Percentiles rank a stretch among this genome's conserved stretches.
Evolutionary conservation across 2,329 filamentous ascomycete species (phyloP).

Genomic region (Exophiala xenobiotica): DNA sequence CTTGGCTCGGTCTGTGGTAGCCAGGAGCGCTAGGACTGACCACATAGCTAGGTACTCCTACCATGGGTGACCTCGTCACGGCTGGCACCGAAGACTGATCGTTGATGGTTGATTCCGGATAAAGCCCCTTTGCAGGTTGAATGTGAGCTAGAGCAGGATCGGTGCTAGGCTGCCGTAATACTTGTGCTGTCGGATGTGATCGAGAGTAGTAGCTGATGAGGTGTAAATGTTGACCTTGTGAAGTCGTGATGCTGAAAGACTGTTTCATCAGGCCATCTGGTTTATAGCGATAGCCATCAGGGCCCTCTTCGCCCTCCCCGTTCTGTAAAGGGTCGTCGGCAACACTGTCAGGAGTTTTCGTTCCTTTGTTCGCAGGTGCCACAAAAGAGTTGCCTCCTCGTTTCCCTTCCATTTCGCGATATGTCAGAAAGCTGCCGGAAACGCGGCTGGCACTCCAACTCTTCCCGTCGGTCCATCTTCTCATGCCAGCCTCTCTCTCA

Average conservation of each 20-base stretch:
- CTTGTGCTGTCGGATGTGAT: constrained; percentile 68
- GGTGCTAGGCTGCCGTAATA: constrained; percentile 75
- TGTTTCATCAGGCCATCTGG: constrained; percentile 98
- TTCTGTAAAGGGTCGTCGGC: constrained; percentile 77
- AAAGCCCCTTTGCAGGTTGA: constrained; percentile 87
- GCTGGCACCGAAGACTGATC: constrained; percentile 78
- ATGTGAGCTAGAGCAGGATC: constrained; percentile 81
- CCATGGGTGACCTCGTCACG: constrained; percentile 72
- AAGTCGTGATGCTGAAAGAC: constrained; percentile 97
- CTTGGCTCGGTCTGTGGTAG: constrained; percentile 48
- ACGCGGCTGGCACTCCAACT: constrained; percentile 98
- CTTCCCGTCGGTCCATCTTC: constrained; percentile 97
- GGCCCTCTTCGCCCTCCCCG: constrained; percentile 65
- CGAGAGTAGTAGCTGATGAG: constrained; percentile 96
- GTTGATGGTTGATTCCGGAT: constrained; percentile 91
- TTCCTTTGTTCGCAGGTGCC: constrained; percentile 54
- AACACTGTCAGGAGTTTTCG: constrained; percentile 80
- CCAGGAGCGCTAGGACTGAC: constrained; percentile 54
- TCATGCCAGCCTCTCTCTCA: constrained; percentile 96
- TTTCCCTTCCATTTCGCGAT: constrained; percentile 98
- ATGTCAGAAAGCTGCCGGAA: constrained; percentile 95
- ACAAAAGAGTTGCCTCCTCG: constrained; percentile 73
- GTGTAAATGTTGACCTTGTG: constrained; percentile 84
- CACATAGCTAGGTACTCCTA: constrained; percentile 54
- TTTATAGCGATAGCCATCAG: constrained; percentile 92